phyloP scores from a whole-genome alignment of 2,329 filamentous ascomycete species.

The Fusarium oxysporum region DNA sequence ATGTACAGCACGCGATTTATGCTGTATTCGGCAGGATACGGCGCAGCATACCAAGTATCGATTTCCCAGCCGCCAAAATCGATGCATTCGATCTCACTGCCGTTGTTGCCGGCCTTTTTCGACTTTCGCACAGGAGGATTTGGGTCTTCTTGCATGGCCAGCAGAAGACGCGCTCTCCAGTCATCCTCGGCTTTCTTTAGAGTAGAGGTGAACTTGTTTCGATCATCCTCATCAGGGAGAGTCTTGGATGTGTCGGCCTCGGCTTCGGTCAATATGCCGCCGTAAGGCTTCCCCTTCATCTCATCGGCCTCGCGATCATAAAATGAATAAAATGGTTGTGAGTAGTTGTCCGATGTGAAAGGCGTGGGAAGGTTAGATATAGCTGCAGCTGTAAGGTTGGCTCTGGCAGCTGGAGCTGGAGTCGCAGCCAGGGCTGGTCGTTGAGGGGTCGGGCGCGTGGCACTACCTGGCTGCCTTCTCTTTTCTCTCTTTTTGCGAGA shows the following conservation, averaged over 20 bases:
- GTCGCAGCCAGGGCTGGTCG: slow-evolving; percentile 34
- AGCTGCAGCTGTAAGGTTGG: slow-evolving; percentile 30
- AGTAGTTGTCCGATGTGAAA: slow-evolving; percentile 70
- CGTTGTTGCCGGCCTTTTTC: slow-evolving; percentile 83
- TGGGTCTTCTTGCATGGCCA: slow-evolving; percentile 70
- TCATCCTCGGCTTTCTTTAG: slow-evolving; percentile 92
- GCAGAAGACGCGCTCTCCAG: slow-evolving; percentile 77
- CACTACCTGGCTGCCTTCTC: slow-evolving; percentile 42
- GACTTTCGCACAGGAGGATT: slow-evolving; percentile 72
- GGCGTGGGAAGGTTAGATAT: slow-evolving; percentile 62
- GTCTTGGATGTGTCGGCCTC: slow-evolving; percentile 95
- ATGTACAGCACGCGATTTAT: slow-evolving; percentile 97
- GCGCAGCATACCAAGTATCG: slow-evolving; percentile 98
- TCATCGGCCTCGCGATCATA: slow-evolving; percentile 91
- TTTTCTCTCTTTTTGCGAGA: slow-evolving; percentile 51
- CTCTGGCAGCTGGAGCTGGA: slow-evolving; percentile 35
- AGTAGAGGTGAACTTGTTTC: slow-evolving; percentile 88
- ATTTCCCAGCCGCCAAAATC: slow-evolving; percentile 98
- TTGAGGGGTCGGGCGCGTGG: slow-evolving; percentile 38
- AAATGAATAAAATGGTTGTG: slow-evolving; percentile 87
- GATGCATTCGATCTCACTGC: slow-evolving; percentile 98
- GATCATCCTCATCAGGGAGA: slow-evolving; percentile 81
- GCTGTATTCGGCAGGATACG: slow-evolving; percentile 98
- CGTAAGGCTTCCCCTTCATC: slow-evolving; percentile 91
- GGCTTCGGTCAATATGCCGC: slow-evolving; percentile 87